Base-by-base conservation (phyloP, 441 rosid species). In the Adansonia rubrostipa region DNA sequence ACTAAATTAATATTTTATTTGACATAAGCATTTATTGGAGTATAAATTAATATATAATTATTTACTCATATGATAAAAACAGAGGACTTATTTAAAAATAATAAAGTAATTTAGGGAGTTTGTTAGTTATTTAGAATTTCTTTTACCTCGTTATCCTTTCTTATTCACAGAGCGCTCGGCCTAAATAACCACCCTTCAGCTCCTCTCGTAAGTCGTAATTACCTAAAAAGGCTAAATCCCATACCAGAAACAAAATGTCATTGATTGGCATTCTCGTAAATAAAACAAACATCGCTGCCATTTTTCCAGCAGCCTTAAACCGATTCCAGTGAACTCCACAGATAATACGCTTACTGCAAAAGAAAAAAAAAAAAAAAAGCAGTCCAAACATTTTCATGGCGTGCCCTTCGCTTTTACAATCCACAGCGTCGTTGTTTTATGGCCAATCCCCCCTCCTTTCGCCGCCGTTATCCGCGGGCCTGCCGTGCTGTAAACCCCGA, bases 351-450 rank as follows among this genome's bases (percentile, higher is more conserved):
- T 9, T 5, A 14, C 60, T 10, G 48, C 45, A 33, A 15, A 9
- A 22, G 20, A 40, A 33, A 36, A 36, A 36, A 36, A 36, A 36
- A 36, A 36, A 36, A 33, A 36, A 36, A 36, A 36, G 40, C 40
- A 36, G 4, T 36, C 61, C 48, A 15, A 75, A 47, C 33, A 77
- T 78, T 73, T 79, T 81, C 54, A 92, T 88, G 92, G 89, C 97
- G 66, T 84, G 81, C 48, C 84, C 85, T 58, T 81, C 89, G 81
- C 86, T 92, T 62, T 66, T 89, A 0, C 92, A 85, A 44, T 84
- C 97, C 48, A 78, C 91, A 3, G 81, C 91, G 71, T 88, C 97
- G 79, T 80, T 92, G 58, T 93, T 90, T 81, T 80, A 81, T 67
- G 87, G 98, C 45, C 92, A 83, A 57, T 82, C 85, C 78, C 87